Base-by-base conservation (phyloP, 192 early-diverging fungal genomes). In the Radiomyces spectabilis region DNA sequence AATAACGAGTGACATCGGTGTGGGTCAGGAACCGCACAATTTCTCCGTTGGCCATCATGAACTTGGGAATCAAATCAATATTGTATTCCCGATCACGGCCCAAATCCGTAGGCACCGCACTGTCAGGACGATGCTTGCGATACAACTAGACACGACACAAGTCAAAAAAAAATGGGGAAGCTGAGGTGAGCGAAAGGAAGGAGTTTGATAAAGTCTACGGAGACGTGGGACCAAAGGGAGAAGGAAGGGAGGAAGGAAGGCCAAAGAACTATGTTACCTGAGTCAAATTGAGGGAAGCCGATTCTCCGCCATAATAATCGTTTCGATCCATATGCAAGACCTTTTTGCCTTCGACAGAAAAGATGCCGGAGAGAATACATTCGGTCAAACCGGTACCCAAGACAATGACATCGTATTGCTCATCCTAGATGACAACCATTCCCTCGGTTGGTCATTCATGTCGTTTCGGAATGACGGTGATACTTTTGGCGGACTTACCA, bases 1-100 rank as follows among this genome's bases (percentile, higher is more conserved):
- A 79, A 79, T 99, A 98, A 48, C 92, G 88, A 26, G 95, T 96
- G 19, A 99, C 95, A 59, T 98, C 92, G 34, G 94, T 97, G 76
- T 99, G 93, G 61, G 88, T 88, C 41, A 99, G 83, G 48, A 99
- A 94, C 63, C 87, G 88, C 57, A 97, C 89, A 60, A 99, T 89
- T 68, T 95, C 95, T 45, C 96, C 97, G 48, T 89, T 93, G 25
- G 92, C 93, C 95, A 99, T 98, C 76, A 96, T 90, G 74, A 99
- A 99, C 79, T 99, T 99, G 55, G 97, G 97, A 45, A 99, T 95
- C 66, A 97, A 74, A 72, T 99, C 97, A 46, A 99, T 83, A 74
- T 91, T 93, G 75, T 87, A 99, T 76, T 98, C 95, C 53, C 94
- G 84, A 65, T 83, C 82, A 41, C 75, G 75, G 10, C 88, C 88